Evolutionary conservation across 2,329 filamentous ascomycete genomes (phyloP).

Genomic region (Aspergillus awamori): DNA sequence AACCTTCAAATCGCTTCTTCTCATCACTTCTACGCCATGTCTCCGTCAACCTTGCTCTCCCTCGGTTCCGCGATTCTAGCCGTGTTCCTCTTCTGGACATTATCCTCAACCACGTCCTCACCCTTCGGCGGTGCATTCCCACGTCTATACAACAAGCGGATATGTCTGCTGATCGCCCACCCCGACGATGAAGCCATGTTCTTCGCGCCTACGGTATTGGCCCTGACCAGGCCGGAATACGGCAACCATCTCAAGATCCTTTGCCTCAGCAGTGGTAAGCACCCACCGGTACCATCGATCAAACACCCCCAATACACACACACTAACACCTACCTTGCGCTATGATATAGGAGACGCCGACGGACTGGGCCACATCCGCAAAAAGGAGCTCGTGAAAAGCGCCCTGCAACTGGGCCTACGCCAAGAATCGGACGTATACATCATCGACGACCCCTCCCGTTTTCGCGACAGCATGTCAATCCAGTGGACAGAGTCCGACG

Average conservation of each 20-base stretch:
- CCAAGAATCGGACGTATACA: constrained; percentile 75
- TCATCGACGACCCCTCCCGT: constrained; percentile 73
- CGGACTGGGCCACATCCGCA: constrained; percentile 79
- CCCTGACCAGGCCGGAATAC: constrained; percentile 75
- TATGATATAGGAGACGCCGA: constrained; percentile 73
- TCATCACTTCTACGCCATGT: constrained; percentile 15
- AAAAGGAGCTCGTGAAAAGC: constrained; percentile 80
- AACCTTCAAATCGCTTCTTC: no score
- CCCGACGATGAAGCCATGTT: constrained; percentile 99
- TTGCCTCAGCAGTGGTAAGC: constrained; percentile 79
- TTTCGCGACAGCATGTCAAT: constrained; percentile 90
- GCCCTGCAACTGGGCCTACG: constrained; percentile 75
- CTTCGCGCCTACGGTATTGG: constrained; percentile 85
- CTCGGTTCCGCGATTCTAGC: constrained; percentile 42
- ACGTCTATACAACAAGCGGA: constrained; percentile 75
- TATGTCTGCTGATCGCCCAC: constrained; percentile 92
- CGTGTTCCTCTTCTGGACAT: constrained; percentile 48
- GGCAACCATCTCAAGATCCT: constrained; percentile 94
- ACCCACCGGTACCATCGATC: no score
- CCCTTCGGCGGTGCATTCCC: constrained; percentile 53
- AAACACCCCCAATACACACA: neutral
- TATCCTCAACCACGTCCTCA: constrained; percentile 45
- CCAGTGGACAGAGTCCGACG: constrained; percentile 71
- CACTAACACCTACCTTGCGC: neutral
- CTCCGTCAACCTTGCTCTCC: constrained; percentile 27